These are phyloP conservation scores for Massarina eburnea DNA, from an alignment of 2,329 filamentous ascomycete genomes.

Conservation along the genomic window DNA sequence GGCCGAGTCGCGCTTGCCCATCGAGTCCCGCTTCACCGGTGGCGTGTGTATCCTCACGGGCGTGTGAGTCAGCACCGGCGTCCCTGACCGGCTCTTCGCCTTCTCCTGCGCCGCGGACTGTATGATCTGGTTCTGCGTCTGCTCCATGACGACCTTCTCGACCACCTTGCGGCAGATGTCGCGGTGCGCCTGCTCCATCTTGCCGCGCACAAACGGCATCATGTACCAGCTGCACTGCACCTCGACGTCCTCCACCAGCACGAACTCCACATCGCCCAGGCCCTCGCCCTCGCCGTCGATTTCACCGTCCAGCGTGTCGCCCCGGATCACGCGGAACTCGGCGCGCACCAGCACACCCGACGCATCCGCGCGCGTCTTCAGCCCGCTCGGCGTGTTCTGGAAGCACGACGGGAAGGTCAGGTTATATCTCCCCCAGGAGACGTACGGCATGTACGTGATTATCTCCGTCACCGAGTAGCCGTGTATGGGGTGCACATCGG, in stretches of 20 bases:
- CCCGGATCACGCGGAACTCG: constrained; percentile 34
- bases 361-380: constrained; percentile 36
- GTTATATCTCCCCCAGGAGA: constrained; percentile 33
- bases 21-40: neutral
- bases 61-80: constrained; percentile 4
- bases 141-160: constrained; percentile 32
- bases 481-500: constrained; percentile 26
- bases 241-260: constrained; percentile 40
- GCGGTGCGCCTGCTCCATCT: constrained; percentile 36
- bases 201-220: constrained; percentile 39
- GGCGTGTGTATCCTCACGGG: neutral
- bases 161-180: constrained; percentile 38
- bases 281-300: constrained; percentile 37
- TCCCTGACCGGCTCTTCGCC: constrained; percentile 13
- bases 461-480: constrained; percentile 36
- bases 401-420: constrained; percentile 35
- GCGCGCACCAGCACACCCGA: constrained; percentile 32
- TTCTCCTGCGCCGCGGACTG: constrained; percentile 20
- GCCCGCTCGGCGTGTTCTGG: constrained; percentile 35
- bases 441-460: constrained; percentile 30
- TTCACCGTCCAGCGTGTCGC: constrained; percentile 25
- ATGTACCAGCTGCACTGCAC: constrained; percentile 37
- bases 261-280: constrained; percentile 34
- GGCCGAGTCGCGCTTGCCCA: neutral
- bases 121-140: constrained; percentile 19